These are phyloP conservation scores for Hemisphaericaspora nanyangensis DNA, from an alignment of 805 yeast genomes.

Conservation along the genomic window DNA sequence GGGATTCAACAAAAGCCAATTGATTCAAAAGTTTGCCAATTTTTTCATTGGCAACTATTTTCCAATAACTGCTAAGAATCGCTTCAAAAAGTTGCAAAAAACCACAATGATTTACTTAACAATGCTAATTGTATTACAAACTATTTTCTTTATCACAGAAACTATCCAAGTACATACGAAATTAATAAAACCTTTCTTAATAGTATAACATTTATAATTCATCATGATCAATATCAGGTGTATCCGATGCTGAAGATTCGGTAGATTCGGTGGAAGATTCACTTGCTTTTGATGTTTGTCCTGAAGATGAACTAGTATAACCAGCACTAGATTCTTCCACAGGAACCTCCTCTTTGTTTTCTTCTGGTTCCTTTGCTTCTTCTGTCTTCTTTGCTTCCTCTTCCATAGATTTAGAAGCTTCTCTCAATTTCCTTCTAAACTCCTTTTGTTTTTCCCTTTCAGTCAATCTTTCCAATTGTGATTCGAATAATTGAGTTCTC, in stretches of 20 bases:
- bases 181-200: too few species aligned
- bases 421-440: constrained; percentile 28
- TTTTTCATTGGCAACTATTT: too few species aligned
- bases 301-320: background rate
- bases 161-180: too few species aligned
- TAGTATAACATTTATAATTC: too few species aligned
- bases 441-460: constrained; percentile 32
- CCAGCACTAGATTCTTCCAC: background rate
- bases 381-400: constrained; percentile 6
- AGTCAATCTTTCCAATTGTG: constrained; percentile 24
- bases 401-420: constrained; percentile 8
- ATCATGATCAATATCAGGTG: constrained; percentile 1
- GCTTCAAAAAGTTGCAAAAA: too few species aligned
- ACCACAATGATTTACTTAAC: too few species aligned
- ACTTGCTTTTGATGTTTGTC: too few species aligned
- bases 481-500: constrained; percentile 23
- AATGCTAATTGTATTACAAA: too few species aligned
- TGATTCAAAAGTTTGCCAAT: too few species aligned
- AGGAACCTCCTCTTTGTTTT: constrained; percentile 3
- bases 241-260: background rate
- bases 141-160: too few species aligned
- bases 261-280: background rate
- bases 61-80: too few species aligned
- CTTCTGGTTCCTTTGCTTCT: constrained; percentile 5
- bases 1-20: too few species aligned